A percentile compares a stretch with the other conserved stretches of the same genome.
Evolutionary conservation across 2,329 filamentous ascomycete species (phyloP).

Genomic region (Nothopassalora personata): DNA sequence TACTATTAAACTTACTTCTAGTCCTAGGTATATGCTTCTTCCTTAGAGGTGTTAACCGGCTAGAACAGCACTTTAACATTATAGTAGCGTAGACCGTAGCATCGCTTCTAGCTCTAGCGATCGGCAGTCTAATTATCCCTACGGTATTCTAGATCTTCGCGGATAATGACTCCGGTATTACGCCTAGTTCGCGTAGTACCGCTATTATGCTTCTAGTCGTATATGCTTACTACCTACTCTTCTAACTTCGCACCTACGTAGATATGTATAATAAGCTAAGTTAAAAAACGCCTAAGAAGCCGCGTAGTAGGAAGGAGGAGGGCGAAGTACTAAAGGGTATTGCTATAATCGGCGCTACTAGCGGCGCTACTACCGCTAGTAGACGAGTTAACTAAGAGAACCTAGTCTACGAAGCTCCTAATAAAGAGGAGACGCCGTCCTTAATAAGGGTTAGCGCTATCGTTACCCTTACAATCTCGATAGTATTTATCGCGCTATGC

Average conservation of each 20-base stretch:
- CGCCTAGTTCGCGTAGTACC: conserved; percentile 61
- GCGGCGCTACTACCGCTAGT: conserved; percentile 47
- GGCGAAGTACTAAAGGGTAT: conserved; percentile 47
- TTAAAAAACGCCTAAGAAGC: conserved; percentile 65
- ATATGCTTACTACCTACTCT: conserved; percentile 78
- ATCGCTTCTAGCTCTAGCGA: conserved; percentile 70
- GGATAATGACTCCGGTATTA: conserved; percentile 24
- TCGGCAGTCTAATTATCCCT: conserved; percentile 79
- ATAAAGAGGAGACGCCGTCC: conserved; percentile 67
- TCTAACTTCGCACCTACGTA: conserved; percentile 83
- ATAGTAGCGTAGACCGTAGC: conserved; percentile 87
- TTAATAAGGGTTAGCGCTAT: conserved; percentile 68
- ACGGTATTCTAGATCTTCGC: conserved; percentile 68
- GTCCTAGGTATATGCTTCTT: conserved; percentile 93
- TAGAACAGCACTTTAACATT: conserved; percentile 85
- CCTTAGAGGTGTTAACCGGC: conserved; percentile 70
- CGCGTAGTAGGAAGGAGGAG: conserved; percentile 42
- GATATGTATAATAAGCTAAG: conserved; percentile 74
- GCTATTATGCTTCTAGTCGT: conserved; percentile 76
- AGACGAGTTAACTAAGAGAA: conserved; percentile 48
- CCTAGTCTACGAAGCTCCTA: conserved; percentile 46
- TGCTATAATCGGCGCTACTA: conserved; percentile 49
- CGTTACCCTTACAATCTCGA: conserved; percentile 66
- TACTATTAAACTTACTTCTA: conserved; percentile 83
- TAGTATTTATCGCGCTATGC: conserved; percentile 45